phyloP scores from a whole-genome alignment of 164 flowering plant genomes.

The Saururus chinensis region DNA sequence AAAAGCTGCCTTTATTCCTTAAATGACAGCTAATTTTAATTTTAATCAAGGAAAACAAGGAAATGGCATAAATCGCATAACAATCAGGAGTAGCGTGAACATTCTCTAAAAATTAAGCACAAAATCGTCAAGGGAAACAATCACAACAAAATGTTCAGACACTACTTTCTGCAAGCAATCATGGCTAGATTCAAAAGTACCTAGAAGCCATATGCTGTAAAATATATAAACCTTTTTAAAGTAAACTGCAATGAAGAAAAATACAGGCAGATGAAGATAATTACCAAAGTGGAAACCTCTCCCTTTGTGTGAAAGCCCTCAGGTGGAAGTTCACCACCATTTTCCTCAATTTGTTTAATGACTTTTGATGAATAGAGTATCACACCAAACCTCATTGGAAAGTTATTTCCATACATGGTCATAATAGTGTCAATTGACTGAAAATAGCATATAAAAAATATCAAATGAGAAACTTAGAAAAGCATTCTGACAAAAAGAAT shows the following conservation, averaged over 20 bases:
- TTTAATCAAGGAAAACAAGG: no score
- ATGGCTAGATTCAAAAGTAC: no score
- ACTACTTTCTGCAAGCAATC: no score
- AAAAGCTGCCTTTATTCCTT: no score
- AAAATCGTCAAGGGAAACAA: no score
- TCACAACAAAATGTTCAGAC: no score
- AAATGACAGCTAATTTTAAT: no score
- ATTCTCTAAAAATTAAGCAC: no score
- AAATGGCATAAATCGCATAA: no score
- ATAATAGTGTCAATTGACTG: conserved; percentile 66
- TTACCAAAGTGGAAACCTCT: conserved; percentile 84
- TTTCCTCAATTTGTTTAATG: conserved; percentile 43
- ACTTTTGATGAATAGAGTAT: conserved; percentile 63
- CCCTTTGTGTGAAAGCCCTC: conserved; percentile 26
- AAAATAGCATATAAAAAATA: conserved; percentile 6
- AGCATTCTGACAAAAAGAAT: not conserved
- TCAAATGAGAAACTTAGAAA: conserved; percentile 1
- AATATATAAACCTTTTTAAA: no score
- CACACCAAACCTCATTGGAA: conserved; percentile 92
- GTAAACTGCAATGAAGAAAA: not conserved
- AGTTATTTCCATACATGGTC: conserved; percentile 63
- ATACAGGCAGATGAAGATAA: not conserved
- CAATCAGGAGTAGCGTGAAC: no score
- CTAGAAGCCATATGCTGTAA: no score
- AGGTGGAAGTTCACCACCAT: conserved; percentile 33